Evolutionary conservation across 2,329 filamentous ascomycete species (phyloP).

Genomic region (Didymella segeticola): DNA sequence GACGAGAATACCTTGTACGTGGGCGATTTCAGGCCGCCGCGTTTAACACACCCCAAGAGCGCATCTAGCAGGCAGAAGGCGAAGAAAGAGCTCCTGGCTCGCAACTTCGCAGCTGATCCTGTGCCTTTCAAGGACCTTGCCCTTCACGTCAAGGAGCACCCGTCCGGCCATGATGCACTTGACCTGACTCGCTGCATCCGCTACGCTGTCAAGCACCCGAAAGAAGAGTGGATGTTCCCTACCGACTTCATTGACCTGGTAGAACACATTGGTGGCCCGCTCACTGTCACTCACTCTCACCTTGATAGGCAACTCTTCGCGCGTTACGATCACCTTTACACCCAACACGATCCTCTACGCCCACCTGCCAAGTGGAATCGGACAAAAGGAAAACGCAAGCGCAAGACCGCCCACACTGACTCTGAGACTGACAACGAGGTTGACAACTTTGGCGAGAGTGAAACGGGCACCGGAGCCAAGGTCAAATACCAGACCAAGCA

Average conservation of each 20-base stretch:
- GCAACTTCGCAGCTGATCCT: constrained; percentile 16
- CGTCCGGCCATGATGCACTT: constrained; percentile 32
- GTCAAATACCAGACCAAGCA: neutral
- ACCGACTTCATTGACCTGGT: constrained; percentile 29
- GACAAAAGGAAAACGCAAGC: neutral
- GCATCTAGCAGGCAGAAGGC: neutral
- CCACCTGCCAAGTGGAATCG: neutral
- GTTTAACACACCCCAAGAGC: constrained; percentile 21
- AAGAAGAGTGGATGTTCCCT: constrained; percentile 37
- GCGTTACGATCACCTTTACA: constrained; percentile 17
- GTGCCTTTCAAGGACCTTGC: constrained; percentile 35
- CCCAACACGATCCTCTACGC: neutral
- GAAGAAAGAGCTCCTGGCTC: neutral
- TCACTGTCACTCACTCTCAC: constrained; percentile 22
- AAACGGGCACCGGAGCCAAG: neutral
- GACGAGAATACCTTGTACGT: constrained; percentile 23
- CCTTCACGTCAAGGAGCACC: constrained; percentile 29
- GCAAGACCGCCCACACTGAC: neutral
- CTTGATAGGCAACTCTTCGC: constrained; percentile 25
- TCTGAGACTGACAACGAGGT: neutral
- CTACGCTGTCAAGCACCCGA: constrained; percentile 26
- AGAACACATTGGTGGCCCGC: constrained; percentile 25
- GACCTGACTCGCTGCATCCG: constrained; percentile 38
- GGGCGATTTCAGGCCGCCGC: constrained; percentile 27
- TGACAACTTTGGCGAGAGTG: neutral